A percentile compares a stretch with the other conserved stretches of the same genome.
phyloP scores from a whole-genome alignment of 257 asterid genomes.

The Rauvolfia tetraphylla region DNA sequence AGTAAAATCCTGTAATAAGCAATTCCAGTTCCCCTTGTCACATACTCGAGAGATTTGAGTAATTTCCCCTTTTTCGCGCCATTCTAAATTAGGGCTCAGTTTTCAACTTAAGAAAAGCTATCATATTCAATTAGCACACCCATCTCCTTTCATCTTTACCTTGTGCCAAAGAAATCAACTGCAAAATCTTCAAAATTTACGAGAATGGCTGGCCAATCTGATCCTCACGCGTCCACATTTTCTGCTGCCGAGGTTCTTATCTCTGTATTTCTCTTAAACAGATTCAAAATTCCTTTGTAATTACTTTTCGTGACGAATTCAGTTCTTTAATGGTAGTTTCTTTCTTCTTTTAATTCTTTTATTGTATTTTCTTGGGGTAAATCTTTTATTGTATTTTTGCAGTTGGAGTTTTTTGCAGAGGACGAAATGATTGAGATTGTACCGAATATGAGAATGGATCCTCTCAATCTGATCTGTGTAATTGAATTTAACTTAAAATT shows the following conservation, averaged over 20 bases:
- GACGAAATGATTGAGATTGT: constrained; percentile 78
- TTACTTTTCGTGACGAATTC: neutral
- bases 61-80: constrained; percentile 11
- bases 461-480: constrained; percentile 82
- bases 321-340: neutral
- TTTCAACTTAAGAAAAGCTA: neutral
- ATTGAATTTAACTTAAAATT: neutral
- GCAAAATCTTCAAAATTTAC: neutral
- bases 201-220: constrained; percentile 58
- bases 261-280: neutral
- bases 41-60: too few species aligned
- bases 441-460: constrained; percentile 80
- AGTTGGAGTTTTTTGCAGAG: constrained; percentile 95
- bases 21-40: too few species aligned
- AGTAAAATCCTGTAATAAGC: too few species aligned
- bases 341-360: too few species aligned
- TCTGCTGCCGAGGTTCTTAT: constrained; percentile 82
- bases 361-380: too few species aligned
- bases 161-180: too few species aligned
- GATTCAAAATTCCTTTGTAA: neutral
- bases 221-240: constrained; percentile 52
- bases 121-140: neutral
- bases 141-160: neutral
- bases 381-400: constrained; percentile 1
- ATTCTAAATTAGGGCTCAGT: constrained; percentile 18